Evolutionary conservation across 805 yeast species (phyloP), one percentile per base, ranked within the genome.

Genomic region (Clavispora asparagi): DNA sequence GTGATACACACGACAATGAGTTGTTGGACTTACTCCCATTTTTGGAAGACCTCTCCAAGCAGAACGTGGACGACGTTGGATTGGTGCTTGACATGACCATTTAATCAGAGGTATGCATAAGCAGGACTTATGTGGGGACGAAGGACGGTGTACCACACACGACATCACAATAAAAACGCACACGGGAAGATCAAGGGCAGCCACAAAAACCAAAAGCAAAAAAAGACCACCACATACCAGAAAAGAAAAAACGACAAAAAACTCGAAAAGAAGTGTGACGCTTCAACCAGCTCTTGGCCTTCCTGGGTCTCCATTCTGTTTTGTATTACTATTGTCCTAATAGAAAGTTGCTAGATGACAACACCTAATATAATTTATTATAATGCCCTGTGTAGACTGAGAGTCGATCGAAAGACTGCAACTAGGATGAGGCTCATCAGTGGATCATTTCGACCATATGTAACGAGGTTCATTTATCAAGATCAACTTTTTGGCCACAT

Each of bases 1-100:
- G 96, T 55, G 99, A 94, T 68, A 82, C 94, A 27, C 99, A 94
- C 65, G 99, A 94, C 65, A 91, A 91, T 63, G 99, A 94, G 73
- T 75, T 94, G 58, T 67, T 87, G 51, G 99, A 94, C 67, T 80
- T 94, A 66, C 70, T 94, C 45, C 99, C 98, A 12, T 82, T 94
- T 49, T 74, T 94, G 55, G 88, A 89, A 64, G 98, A 94, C 63
- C 69, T 94, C 46, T 80, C 97, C 7, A 69, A 76, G 52, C 62
- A 74, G 10, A 75, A 74, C 40, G 97, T 94, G 45, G 85, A 83
- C 52, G 96, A 94, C 65, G 95, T 94, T 31, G 82, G 90, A 32
- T 66, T 83, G 53, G 92, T 92, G 40, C 76, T 94, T 57, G 97
- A 92, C 67, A 88, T 89, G 44, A 79, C 80, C 54, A 58, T 77